These are phyloP conservation scores for Paramecium sonneborni DNA, from an alignment of 73 alveolate species.

Conservation along the genomic window DNA sequence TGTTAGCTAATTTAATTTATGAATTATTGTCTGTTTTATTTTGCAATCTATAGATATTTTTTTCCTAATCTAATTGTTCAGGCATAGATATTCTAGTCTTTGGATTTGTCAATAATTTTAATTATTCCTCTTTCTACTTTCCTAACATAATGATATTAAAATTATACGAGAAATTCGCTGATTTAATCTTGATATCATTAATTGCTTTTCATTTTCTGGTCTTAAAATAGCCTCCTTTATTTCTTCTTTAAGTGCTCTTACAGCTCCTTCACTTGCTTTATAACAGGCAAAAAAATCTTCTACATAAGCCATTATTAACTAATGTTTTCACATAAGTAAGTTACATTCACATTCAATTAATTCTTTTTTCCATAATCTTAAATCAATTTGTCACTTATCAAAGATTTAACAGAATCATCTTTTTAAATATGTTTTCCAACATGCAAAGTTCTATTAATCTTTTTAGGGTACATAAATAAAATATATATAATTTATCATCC, in stretches of 20 bases:
- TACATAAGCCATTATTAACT: slow-evolving; percentile 3
- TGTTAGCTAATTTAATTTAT: neutral
- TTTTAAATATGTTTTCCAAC: neutral
- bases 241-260: slow-evolving; percentile 10
- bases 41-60: neutral
- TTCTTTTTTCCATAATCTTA: neutral
- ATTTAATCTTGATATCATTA: neutral
- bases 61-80: neutral
- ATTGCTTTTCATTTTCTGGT: neutral
- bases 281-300: slow-evolving; percentile 4
- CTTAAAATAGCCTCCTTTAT: neutral
- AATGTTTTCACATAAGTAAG: neutral
- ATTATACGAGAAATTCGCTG: neutral
- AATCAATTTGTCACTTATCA: neutral
- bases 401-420: neutral
- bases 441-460: neutral
- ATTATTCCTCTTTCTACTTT: neutral
- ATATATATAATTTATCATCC: neutral
- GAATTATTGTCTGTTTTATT: neutral
- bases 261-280: neutral
- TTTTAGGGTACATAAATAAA: slow-evolving; percentile 25
- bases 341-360: slow-evolving; percentile 39
- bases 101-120: neutral
- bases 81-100: neutral
- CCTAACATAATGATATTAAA: neutral